Conservation (phyloP, 208 protist species). For the Trypanosoma conorhini region DNA sequence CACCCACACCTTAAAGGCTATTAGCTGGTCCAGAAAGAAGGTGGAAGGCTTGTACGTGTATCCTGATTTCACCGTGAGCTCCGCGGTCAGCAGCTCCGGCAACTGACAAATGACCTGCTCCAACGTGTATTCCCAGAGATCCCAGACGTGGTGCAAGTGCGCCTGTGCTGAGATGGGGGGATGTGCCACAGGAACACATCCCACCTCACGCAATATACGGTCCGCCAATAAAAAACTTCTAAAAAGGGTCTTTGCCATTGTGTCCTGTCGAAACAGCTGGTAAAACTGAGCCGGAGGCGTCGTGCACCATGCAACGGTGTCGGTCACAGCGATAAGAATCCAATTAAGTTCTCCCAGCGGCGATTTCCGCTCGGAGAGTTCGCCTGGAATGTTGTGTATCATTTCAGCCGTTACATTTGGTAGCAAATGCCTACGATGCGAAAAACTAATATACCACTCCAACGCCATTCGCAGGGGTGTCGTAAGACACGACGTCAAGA, state of each 20-base stretch:
- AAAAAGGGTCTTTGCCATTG: slow-evolving; percentile 95
- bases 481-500: slow-evolving; percentile 99
- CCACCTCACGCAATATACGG: slow-evolving; percentile 93
- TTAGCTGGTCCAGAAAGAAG: slow-evolving; percentile 98
- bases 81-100: slow-evolving; percentile 58
- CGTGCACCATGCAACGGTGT: slow-evolving; percentile 99
- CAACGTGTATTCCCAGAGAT: slow-evolving; percentile 95
- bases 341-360: slow-evolving; percentile 98
- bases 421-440: slow-evolving; percentile 76
- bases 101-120: slow-evolving; percentile 94
- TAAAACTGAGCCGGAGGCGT: slow-evolving; percentile 93
- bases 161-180: slow-evolving; percentile 94
- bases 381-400: slow-evolving; percentile 76
- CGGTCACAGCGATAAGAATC: slow-evolving; percentile 99
- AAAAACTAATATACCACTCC: slow-evolving; percentile 91
- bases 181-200: slow-evolving; percentile 95
- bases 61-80: slow-evolving; percentile 33
- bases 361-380: slow-evolving; percentile 83
- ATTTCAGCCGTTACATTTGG: slow-evolving; percentile 87
- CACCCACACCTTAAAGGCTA: slow-evolving; percentile 99
- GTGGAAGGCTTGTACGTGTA: slow-evolving; percentile 79
- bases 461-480: slow-evolving; percentile 98
- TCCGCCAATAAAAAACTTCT: slow-evolving; percentile 98
- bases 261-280: slow-evolving; percentile 95
- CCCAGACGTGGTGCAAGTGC: slow-evolving; percentile 96